Base-by-base conservation (phyloP, 2,329 filamentous ascomycete species). In the Colletotrichum falcatum region DNA sequence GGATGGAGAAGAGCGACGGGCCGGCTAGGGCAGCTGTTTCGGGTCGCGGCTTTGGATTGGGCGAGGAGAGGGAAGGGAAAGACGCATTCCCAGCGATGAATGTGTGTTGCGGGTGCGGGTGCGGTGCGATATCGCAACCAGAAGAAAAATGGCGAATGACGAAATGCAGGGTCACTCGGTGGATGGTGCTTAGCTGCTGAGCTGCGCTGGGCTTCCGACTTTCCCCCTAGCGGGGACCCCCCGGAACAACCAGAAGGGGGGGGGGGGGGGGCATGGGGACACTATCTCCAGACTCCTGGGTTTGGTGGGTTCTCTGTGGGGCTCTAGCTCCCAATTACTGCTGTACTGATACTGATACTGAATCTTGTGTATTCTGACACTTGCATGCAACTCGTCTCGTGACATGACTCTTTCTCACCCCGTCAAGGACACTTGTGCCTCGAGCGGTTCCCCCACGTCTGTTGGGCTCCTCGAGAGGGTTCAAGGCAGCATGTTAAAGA, bases 141-240 rank as follows among this genome's bases (percentile, higher is more conserved):
- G 37, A 42, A 67, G n/a, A 44, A 67, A 70, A 62, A 61, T 58
- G 63, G 58, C 58, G 44, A 68, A 72, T 73, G 71, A 73, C 68
- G 71, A 62, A 72, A 72, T 72, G 55, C 67, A 35, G 33, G 9
- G 33, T 35, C 33, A 35, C 9, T 35, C 33, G 20, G 42, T n/a
- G 20, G 18, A 11, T 18, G 20, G 11, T n/a, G n/a, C n/a, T n/a
- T 44, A 44, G 1, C 37, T 16, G 28, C 48, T 46, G 44, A 23
- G 44, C 48, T 28, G 1, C 5, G 28, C 48, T 46, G 44, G 12
- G 44, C 48, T 28, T 0, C 5, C 48, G 28, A 49, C 26, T 18
- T 16, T 2, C 42, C 42, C 49, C 53, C 65, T 56, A 58, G 60
- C 53, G 60, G 64, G 65, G 65, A 61, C 49, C 60, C 59, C 69